These are phyloP conservation scores for Blastomyces percursus DNA, from an alignment of 2,329 filamentous ascomycete species.

Conservation along the genomic window DNA sequence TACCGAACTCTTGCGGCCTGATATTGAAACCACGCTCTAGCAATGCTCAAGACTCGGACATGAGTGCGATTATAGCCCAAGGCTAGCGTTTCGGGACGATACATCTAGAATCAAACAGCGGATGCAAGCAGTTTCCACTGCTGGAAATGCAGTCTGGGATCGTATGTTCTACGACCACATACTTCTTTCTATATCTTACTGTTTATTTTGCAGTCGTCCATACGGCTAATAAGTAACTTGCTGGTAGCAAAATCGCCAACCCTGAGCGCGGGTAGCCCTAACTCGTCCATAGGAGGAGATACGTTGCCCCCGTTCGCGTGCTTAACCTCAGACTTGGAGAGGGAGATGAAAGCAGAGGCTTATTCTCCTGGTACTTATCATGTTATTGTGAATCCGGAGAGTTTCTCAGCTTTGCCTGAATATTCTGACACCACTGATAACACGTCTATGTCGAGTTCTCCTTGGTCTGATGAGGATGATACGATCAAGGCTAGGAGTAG, in stretches of 20 bases:
- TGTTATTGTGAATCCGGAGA: constrained; percentile 45
- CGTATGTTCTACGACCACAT: constrained; percentile 30
- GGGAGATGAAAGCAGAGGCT: constrained; percentile 45
- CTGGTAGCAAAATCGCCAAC: constrained; percentile 22
- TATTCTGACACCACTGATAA: constrained; percentile 30
- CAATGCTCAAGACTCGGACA: constrained; percentile 47
- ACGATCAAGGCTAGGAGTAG: constrained; percentile 15
- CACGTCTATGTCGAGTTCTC: not conserved
- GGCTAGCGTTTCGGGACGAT: constrained; percentile 45
- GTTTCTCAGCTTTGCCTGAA: constrained; percentile 43
- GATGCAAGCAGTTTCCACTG: constrained; percentile 42
- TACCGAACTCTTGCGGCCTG: not conserved
- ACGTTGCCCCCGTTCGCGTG: constrained; percentile 44
- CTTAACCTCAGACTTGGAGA: constrained; percentile 47
- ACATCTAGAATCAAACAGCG: constrained; percentile 41
- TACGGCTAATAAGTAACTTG: constrained; percentile 9
- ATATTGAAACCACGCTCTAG: constrained; percentile 18
- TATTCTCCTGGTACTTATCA: constrained; percentile 45
- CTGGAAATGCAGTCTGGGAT: constrained; percentile 47
- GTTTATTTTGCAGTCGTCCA: constrained; percentile 6
- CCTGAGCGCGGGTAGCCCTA: constrained; percentile 19
- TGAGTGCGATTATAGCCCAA: constrained; percentile 47
- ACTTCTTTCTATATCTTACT: not conserved
- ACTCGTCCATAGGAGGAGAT: constrained; percentile 30
- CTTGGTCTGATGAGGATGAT: constrained; percentile 8